phyloP scores from a whole-genome alignment of 345 rosid genomes.

The Salix exigua region DNA sequence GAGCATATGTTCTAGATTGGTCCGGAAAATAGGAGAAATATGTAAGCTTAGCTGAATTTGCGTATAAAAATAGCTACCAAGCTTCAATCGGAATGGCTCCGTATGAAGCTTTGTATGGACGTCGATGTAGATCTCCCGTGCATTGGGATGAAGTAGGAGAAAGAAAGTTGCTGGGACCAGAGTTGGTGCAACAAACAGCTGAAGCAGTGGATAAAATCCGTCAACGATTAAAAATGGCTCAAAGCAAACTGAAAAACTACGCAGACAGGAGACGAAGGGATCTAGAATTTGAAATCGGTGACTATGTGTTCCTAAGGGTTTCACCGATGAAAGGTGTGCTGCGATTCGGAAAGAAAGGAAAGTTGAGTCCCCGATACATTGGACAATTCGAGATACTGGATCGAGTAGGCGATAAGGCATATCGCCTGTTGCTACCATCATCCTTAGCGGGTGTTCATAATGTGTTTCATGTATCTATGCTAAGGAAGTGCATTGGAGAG shows the following conservation, averaged over 20 bases:
- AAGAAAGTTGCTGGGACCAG: no score
- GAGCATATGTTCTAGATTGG: neutral
- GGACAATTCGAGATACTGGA: no score
- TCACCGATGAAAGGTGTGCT: neutral
- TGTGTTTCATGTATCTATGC: neutral
- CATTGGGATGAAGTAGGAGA: no score
- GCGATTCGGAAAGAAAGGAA: constrained; percentile 1
- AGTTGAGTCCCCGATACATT: neutral
- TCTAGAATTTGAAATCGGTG: neutral
- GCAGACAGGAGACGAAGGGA: neutral
- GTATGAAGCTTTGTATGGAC: no score
- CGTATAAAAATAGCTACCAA: neutral
- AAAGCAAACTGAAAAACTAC: neutral
- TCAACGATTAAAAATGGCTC: neutral
- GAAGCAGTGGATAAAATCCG: no score
- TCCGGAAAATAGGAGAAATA: neutral
- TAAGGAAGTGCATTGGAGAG: neutral
- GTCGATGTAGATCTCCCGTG: no score
- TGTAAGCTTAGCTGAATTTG: neutral
- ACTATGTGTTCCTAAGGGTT: neutral
- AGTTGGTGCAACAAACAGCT: no score
- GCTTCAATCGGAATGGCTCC: no score
- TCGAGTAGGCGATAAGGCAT: neutral
- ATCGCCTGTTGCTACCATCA: neutral
- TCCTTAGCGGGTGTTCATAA: neutral